Evolutionary conservation across 345 rosid genomes (phyloP).

Genomic region (Eucalyptus curtisii): DNA sequence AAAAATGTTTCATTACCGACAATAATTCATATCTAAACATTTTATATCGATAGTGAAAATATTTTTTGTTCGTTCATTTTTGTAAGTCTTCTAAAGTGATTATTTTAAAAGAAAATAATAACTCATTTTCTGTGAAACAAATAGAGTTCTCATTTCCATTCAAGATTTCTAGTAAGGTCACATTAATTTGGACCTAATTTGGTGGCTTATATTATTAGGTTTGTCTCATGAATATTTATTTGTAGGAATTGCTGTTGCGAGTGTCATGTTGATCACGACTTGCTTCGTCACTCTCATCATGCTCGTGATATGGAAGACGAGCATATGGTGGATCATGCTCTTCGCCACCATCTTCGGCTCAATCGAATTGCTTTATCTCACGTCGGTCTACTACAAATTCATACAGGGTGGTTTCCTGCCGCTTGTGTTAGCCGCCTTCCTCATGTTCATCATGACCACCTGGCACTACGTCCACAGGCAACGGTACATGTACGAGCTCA

Average conservation of each 20-base stretch:
- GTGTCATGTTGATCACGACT: conserved; percentile 59
- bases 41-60: too few relatives aligned
- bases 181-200: background rate
- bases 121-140: too few relatives aligned
- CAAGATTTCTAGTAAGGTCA: too few relatives aligned
- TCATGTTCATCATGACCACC: conserved; percentile 36
- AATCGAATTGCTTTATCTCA: conserved; percentile 27
- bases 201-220: background rate
- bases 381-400: conserved; percentile 46
- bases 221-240: background rate
- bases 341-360: conserved; percentile 23
- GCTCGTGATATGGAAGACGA: conserved; percentile 63
- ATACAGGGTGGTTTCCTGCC: conserved; percentile 53
- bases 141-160: background rate
- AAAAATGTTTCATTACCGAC: too few relatives aligned
- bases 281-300: conserved; percentile 49
- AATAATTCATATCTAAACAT: too few relatives aligned
- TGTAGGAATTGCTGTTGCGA: conserved; percentile 58
- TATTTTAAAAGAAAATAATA: too few relatives aligned
- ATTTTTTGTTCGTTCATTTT: too few relatives aligned
- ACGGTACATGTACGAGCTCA: conserved; percentile 40
- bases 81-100: too few relatives aligned
- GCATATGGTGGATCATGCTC: conserved; percentile 13
- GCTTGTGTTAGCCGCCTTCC: conserved; percentile 15
- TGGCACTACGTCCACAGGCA: conserved; percentile 57